phyloP scores from a whole-genome alignment of 1,284 basidiomycete genomes.

The Taiwanofungus camphoratus region DNA sequence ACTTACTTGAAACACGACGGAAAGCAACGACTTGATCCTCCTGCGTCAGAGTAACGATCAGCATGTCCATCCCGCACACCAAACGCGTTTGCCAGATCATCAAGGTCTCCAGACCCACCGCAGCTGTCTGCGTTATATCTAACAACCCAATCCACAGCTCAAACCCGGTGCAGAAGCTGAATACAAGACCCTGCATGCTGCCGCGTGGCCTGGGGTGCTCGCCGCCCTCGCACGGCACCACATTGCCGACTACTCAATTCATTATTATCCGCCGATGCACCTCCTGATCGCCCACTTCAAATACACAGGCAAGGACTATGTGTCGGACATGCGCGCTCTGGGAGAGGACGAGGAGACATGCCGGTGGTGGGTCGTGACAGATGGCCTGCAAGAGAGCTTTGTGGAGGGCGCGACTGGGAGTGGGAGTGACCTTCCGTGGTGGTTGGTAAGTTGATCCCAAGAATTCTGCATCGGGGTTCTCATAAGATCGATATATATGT shows the following conservation, averaged over 20 bases:
- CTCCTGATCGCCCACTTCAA: constrained; percentile 71
- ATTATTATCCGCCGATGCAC: constrained; percentile 55
- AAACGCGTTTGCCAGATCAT: constrained; percentile 74
- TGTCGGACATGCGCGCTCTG: constrained; percentile 60
- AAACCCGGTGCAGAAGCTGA: constrained; percentile 58
- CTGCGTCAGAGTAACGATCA: too few species aligned
- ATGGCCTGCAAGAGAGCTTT: constrained; percentile 75
- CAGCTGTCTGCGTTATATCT: constrained; percentile 1
- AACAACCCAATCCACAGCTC: constrained; percentile 34
- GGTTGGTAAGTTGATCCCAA: constrained; percentile 38
- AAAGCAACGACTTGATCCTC: too few species aligned
- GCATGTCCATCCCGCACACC: constrained; percentile 34
- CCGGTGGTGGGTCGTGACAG: constrained; percentile 74
- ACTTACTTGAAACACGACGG: too few species aligned
- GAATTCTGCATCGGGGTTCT: too few species aligned
- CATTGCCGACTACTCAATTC: constrained; percentile 73
- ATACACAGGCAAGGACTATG: constrained; percentile 57
- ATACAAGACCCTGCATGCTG: constrained; percentile 64
- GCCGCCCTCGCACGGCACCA: constrained; percentile 61
- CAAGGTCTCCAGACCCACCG: constrained; percentile 35
- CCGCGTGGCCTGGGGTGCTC: constrained; percentile 70
- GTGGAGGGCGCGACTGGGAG: constrained; percentile 65
- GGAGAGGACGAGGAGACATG: constrained; percentile 62
- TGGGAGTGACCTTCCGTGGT: constrained; percentile 64
- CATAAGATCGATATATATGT: too few species aligned